Base-by-base conservation (phyloP, 108 stramenopile species). In the Pseudonitzschia pungens region DNA sequence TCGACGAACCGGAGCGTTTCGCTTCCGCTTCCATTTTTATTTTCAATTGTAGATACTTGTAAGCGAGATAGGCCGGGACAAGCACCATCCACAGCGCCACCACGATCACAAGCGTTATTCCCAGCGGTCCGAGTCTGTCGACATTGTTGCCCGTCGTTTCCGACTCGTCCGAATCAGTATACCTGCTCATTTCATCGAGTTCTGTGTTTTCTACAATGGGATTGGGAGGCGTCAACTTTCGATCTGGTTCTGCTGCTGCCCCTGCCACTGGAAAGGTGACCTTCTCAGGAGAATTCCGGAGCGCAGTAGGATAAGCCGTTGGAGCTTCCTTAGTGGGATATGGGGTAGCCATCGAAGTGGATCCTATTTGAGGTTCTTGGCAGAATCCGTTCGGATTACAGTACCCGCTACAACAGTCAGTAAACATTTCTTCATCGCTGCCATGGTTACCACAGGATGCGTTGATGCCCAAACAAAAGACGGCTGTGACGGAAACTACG, bases 401-500 rank as follows among this genome's bases (percentile, higher is more conserved):
- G 0, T 15, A 26, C 12, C 66, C 66, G 22, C 33, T 48, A 24
- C 66, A 67, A 50, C 66, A 67, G 43, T 21, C 43, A 26, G 44
- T 48, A 12, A 45, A 40, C 4, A 33, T 2, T 36, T 36, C 36
- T 36, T 36, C 36, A 6, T 36, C 36, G 2, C 6, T 6, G 36
- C 36, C 36, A 5, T 36, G 2, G 28, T 26, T 26, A 14, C 42
- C 18, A n/a, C 66, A 67, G 43, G 27, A 50, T 67, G 66, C 66
- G 22, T 48, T 67, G 43, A 14, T 5, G 16, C 22, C 66, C 21
- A 67, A 48, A 48, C 66, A 67, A 29, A 67, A 67, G 12, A 44
- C 43, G 12, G 66, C 66, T 11, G 24, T 48, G 42, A 67, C 15
- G 8, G 45, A 24, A 18, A 24, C 22, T 26, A 33, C 29, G 3